Percentiles rank a stretch among this genome's conserved stretches.
Evolutionary conservation across 768 basidiomycete genomes (phyloP).

Genomic region (Hypsizygus marmoreus): DNA sequence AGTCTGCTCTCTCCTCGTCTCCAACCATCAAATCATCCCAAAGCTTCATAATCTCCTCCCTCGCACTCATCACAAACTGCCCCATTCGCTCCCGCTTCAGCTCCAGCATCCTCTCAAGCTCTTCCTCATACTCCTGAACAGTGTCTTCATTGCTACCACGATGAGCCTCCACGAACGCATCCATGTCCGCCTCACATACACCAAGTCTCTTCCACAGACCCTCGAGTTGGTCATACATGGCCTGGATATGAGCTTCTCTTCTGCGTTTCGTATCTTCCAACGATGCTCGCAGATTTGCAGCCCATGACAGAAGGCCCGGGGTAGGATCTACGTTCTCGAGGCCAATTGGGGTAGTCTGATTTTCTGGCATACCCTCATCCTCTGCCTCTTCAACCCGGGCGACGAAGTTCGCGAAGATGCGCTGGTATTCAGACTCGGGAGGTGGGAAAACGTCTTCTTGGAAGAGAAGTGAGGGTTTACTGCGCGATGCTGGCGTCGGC

Average conservation of each 20-base stretch:
- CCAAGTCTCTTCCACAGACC: constrained; percentile 88
- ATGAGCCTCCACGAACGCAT: constrained; percentile 88
- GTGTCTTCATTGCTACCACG: constrained; percentile 80
- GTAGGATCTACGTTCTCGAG: constrained; percentile 83
- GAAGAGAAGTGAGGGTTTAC: constrained; percentile 38
- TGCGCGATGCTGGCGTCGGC: constrained; percentile 51
- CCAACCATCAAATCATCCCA: constrained; percentile 89
- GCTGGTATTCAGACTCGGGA: constrained; percentile 52
- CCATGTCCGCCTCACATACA: constrained; percentile 77
- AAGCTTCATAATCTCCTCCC: constrained; percentile 75
- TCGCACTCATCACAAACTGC: constrained; percentile 78
- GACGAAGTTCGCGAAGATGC: constrained; percentile 65
- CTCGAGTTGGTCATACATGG: constrained; percentile 92
- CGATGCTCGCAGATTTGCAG: constrained; percentile 52
- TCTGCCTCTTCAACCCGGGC: constrained; percentile 61
- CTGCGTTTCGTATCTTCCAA: constrained; percentile 74
- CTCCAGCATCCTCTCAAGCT: constrained; percentile 87
- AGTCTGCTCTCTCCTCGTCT: constrained; percentile 79
- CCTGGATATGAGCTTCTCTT: constrained; percentile 85
- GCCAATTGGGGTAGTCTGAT: constrained; percentile 44
- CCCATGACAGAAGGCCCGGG: constrained; percentile 72
- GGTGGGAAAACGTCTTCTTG: constrained; percentile 28
- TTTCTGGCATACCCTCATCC: constrained; percentile 44
- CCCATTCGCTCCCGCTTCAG: constrained; percentile 87
- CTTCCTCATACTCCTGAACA: constrained; percentile 83